These are phyloP conservation scores for Leccinum variicolor DNA, from an alignment of 768 basidiomycete genomes.

Conservation along the genomic window DNA sequence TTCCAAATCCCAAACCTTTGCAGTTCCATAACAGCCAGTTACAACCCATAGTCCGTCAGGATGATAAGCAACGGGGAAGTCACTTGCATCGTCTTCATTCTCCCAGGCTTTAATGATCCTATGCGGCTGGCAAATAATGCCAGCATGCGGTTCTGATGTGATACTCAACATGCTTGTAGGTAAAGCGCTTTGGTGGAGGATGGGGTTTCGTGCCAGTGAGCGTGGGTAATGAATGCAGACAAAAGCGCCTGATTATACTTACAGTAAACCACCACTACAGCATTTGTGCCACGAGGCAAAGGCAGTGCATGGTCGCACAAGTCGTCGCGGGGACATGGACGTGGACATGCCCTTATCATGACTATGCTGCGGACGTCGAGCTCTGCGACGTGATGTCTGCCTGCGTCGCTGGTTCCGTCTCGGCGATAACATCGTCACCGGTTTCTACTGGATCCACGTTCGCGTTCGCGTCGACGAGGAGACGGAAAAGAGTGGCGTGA, in stretches of 20 bases:
- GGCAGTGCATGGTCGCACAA: neutral
- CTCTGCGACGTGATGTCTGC: slow-evolving; percentile 25
- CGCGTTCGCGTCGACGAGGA: neutral
- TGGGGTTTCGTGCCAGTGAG: too few species aligned
- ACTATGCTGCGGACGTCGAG: slow-evolving; percentile 18
- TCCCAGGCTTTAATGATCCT: too few species aligned
- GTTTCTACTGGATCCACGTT: neutral
- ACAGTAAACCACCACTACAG: too few species aligned
- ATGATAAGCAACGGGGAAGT: neutral
- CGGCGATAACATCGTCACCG: neutral
- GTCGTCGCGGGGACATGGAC: neutral
- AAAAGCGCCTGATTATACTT: too few species aligned
- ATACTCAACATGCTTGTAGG: too few species aligned
- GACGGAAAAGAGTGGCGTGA: slow-evolving; percentile 28
- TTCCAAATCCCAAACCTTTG: neutral
- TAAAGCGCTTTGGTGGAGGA: too few species aligned
- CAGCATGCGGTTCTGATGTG: too few species aligned
- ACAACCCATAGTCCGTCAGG: neutral
- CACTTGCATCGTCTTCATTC: too few species aligned
- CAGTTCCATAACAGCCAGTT: neutral
- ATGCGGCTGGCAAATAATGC: too few species aligned
- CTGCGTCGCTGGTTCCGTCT: neutral
- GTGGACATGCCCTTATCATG: neutral
- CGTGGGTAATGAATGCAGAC: too few species aligned
- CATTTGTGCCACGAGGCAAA: too few species aligned